phyloP scores from a whole-genome alignment of 306 rosid species.

The Lagenaria siceraria region DNA sequence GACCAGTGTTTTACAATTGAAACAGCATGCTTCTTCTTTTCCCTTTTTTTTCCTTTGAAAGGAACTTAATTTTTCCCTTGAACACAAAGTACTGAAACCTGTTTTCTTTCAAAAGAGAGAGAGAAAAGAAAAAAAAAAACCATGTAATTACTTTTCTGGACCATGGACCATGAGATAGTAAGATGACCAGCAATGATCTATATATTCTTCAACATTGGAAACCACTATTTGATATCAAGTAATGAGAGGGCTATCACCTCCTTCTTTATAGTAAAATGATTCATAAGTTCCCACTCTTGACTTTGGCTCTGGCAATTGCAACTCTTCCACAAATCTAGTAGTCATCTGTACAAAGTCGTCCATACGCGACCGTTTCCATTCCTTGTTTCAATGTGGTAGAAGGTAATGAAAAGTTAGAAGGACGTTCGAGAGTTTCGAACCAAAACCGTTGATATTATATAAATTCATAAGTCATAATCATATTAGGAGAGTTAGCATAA shows the following conservation, averaged over 20 bases:
- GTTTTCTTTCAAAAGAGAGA: too few species aligned
- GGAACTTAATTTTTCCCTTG: neutral
- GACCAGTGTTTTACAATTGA: neutral
- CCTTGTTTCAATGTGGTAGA: constrained; percentile 23
- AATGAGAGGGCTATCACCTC: constrained; percentile 16
- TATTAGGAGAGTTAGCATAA: neutral
- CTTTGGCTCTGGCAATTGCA: constrained; percentile 60
- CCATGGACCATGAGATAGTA: neutral
- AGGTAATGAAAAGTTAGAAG: neutral
- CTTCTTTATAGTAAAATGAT: constrained; percentile 40
- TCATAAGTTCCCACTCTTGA: constrained; percentile 65
- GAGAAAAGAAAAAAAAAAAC: too few species aligned
- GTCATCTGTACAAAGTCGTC: constrained; percentile 72
- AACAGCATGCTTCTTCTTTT: neutral
- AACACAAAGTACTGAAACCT: neutral
- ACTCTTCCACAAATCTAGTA: constrained; percentile 36
- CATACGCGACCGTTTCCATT: constrained; percentile 52
- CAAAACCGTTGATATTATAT: neutral
- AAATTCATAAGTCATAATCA: neutral
- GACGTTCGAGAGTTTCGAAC: neutral
- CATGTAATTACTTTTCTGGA: neutral
- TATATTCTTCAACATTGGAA: neutral
- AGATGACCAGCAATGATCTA: neutral
- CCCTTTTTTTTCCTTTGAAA: too few species aligned
- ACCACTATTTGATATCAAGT: constrained; percentile 15